Evolutionary conservation across 1,139 yeast species (phyloP), one percentile per base, ranked within the genome.

Genomic region (Zygosaccharomyces pseudobailii): DNA sequence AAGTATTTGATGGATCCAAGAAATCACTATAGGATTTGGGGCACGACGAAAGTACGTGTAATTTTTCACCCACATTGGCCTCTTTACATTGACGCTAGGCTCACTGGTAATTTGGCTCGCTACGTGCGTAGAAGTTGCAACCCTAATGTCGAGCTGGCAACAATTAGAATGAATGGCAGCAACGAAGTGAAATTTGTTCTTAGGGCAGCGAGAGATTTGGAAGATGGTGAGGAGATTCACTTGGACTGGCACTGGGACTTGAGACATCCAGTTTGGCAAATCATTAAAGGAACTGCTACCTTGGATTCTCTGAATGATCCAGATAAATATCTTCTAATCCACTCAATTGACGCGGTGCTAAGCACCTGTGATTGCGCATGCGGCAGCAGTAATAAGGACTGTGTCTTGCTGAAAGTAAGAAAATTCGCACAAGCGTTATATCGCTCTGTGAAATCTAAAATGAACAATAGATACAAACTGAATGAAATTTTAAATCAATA

Each of bases 221-320:
- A 71, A 45, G 58, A 71, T 10, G 88, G 82, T 35, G 75, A 79
- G 34, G 97, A 90, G 63, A 68, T 90, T 32, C 76, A 94, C 1
- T 68, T 87, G 22, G 79, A 79, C 1, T 90, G 97, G 97, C 87
- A 84, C 53, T 90, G 96, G 96, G 96, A 89, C 62, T 62, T 68
- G 4, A 57, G 68, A 9, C 96, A 89, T 62, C 96, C 97, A 2
- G 85, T 87, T 33, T 70, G 71, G 48, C 74, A 74, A 54, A 66
- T 86, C 50, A 72, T 76, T 36, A 67, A 69, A 27, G 69, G 71
- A 3, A 64, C 68, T 0, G 60, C 67, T 52, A 56, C 63, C 3
- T 59, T 67, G 38, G 74, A 70, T 31, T 59, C 70, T 17, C 67
- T 83, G 38, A 58, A 70, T 5, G 78, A 77, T 39, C 67, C 69